Evolutionary conservation across 2,329 filamentous ascomycete genomes (phyloP).

Genomic region (Trichophyton equinum): DNA sequence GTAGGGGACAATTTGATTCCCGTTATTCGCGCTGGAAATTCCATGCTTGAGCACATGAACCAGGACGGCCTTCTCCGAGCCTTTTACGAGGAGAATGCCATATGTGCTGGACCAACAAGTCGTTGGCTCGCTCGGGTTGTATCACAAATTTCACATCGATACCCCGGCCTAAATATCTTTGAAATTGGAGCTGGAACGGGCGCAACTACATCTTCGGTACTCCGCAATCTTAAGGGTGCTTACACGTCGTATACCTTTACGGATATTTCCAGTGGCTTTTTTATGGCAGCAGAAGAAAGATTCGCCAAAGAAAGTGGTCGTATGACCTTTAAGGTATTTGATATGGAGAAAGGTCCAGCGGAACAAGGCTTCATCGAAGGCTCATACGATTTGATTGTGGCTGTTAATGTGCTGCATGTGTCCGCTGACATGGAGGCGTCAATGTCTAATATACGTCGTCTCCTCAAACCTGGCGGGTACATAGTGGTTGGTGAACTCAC

Average conservation of each 20-base stretch:
- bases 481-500: constrained; percentile 35
- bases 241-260: constrained; percentile 37
- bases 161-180: constrained; percentile 34
- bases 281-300: constrained; percentile 24
- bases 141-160: constrained; percentile 28
- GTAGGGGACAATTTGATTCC: constrained; percentile 22
- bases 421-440: constrained; percentile 19
- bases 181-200: constrained; percentile 37
- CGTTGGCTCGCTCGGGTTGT: constrained; percentile 20
- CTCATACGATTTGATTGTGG: constrained; percentile 30
- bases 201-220: constrained; percentile 27
- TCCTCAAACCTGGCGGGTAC: constrained; percentile 38
- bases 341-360: constrained; percentile 12
- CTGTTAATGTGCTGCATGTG: constrained; percentile 31
- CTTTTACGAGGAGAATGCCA: constrained; percentile 9
- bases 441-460: constrained; percentile 24
- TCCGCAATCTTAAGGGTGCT: constrained; percentile 20
- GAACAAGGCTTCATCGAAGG: constrained; percentile 14
- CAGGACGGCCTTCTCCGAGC: constrained; percentile 6
- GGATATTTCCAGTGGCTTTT: constrained; percentile 33
- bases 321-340: constrained; percentile 24
- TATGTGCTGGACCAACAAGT: constrained; percentile 12
- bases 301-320: constrained; percentile 19
- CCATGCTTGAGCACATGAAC: constrained; percentile 21
- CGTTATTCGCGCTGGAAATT: constrained; percentile 22